Evolutionary conservation across 108 stramenopile genomes (phyloP).

Genomic region (Nitzschia sp.): DNA sequence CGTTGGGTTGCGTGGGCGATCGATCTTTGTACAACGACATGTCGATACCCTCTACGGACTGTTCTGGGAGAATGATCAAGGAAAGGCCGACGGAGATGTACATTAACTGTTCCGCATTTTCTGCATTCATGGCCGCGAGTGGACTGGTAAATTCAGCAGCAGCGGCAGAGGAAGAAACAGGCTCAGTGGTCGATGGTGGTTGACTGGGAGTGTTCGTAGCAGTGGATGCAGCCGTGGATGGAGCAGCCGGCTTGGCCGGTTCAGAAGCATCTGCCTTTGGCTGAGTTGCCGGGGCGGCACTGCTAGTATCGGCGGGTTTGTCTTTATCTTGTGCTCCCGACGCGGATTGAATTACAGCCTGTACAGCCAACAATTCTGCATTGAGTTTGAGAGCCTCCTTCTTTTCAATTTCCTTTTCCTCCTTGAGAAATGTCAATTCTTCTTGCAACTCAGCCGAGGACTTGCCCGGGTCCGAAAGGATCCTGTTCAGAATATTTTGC

Average conservation of each 20-base stretch:
- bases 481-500: slow-evolving; percentile 19
- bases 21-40: slow-evolving; percentile 36
- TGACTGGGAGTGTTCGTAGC: neutral
- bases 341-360: neutral
- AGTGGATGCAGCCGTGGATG: neutral
- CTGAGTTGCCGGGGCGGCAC: neutral
- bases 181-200: slow-evolving; percentile 1
- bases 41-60: slow-evolving; percentile 29
- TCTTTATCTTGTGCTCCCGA: neutral
- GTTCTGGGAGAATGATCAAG: slow-evolving; percentile 68
- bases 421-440: slow-evolving; percentile 32
- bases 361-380: slow-evolving; percentile 16
- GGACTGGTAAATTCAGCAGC: neutral
- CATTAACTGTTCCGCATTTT: slow-evolving; percentile 54
- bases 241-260: neutral
- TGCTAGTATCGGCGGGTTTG: neutral
- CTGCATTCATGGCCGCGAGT: slow-evolving; percentile 32
- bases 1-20: slow-evolving; percentile 52
- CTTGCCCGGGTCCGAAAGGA: slow-evolving; percentile 48
- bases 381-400: slow-evolving; percentile 53
- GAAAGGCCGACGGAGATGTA: slow-evolving; percentile 61
- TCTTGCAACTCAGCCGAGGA: slow-evolving; percentile 18
- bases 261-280: neutral
- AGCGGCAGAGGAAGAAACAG: neutral
- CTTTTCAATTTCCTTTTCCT: slow-evolving; percentile 66